Conservation (phyloP, 129 eudicot species). For the Centella asiatica region DNA sequence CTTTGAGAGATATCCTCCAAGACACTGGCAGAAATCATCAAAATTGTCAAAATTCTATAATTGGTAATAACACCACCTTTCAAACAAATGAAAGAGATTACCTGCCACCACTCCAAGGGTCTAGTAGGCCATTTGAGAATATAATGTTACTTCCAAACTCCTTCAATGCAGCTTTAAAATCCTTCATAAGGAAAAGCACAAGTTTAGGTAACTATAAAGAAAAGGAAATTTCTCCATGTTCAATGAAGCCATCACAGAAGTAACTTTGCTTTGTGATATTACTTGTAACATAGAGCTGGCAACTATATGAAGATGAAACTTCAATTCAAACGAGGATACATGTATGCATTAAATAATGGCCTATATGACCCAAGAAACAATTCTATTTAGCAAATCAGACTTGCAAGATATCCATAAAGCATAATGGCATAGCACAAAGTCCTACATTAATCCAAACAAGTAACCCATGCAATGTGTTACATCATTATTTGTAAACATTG, state of each 20-base stretch:
- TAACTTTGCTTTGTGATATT: not conserved
- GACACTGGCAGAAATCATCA: conserved; percentile 39
- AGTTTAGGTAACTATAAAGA: not conserved
- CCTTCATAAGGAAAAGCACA: conserved; percentile 28
- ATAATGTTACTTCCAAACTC: conserved; percentile 72
- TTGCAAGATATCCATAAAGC: too few species aligned
- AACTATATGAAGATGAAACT: not conserved
- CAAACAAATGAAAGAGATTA: conserved; percentile 14
- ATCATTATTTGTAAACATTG: too few species aligned
- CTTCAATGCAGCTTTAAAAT: conserved; percentile 35
- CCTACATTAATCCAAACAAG: too few species aligned
- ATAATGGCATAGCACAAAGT: too few species aligned
- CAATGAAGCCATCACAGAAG: not conserved
- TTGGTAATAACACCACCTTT: not conserved
- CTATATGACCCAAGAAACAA: too few species aligned
- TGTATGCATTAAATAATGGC: too few species aligned
- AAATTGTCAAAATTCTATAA: conserved; percentile 1
- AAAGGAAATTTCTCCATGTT: not conserved
- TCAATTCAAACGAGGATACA: not conserved
- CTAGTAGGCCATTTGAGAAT: conserved; percentile 72
- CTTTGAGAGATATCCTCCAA: conserved; percentile 65
- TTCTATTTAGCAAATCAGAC: too few species aligned
- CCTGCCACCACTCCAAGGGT: conserved; percentile 92
- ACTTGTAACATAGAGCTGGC: too few species aligned
- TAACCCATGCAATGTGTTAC: too few species aligned